Base-by-base conservation (phyloP, 2,329 filamentous ascomycete genomes). In the Karstenula rhodostoma region DNA sequence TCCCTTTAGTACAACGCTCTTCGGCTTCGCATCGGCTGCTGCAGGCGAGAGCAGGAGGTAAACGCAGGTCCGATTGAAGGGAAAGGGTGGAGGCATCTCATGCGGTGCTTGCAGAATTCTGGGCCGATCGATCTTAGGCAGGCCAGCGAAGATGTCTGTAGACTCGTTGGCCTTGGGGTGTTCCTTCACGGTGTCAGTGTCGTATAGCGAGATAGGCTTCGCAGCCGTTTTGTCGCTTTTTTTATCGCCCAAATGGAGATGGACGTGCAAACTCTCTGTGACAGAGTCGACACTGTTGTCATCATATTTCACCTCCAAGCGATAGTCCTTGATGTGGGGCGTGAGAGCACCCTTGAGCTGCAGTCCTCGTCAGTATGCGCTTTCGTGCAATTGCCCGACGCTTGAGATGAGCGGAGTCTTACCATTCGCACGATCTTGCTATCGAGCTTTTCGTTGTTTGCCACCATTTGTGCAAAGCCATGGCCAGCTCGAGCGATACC, bases 351-450 rank as follows among this genome's bases (percentile, higher is more conserved):
- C 89, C 70, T 90, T 90, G 58, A 92, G 80, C 57, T 59, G 43
- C 33, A 27, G 4, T 25, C 2, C 3, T 44, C 7, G 25, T 43
- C 22, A 42, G n/a, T 15, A 40, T 33, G 8, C 10, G 3, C 19
- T n/a, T 44, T 7, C 7, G 9, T 7, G 19, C 9, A 7, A 23
- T 22, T 44, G 19, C 42, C 9, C n/a, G 13, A 23, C 3, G 19
- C 40, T 19, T 13, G 8, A 3, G 19, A 23, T 44, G 19, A 22
- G 7, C n/a, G 19, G 4, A 13, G n/a, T 10, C 57, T 13, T 49
- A 59, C 57, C 89, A 92, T 92, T 4, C 89, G 84, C 2, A 92
- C 82, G 2, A 92, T 82, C 71, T 90, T 90, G 63, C 79, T 84
- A 66, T 90, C 86, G 70, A 91, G 84, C 68, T 88, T 86, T 72